Evolutionary conservation across 1,284 basidiomycete species (phyloP).

Genomic region (Cryptococcus sp.): DNA sequence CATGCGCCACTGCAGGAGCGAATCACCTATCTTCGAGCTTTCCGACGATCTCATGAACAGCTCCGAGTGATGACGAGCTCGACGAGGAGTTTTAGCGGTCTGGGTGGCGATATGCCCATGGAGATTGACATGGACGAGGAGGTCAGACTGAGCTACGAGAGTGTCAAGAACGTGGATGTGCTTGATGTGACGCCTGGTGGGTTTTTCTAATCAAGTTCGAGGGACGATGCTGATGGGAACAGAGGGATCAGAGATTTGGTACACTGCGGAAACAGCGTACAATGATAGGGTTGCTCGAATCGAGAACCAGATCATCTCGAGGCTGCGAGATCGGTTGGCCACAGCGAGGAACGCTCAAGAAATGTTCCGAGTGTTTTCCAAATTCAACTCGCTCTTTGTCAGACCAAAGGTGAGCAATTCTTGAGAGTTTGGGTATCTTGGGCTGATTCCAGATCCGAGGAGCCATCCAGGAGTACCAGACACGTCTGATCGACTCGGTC

Average conservation of each 20-base stretch:
- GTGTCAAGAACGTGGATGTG: constrained; percentile 91
- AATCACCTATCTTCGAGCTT: constrained; percentile 78
- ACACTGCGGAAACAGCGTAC: constrained; percentile 92
- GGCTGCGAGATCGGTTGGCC: constrained; percentile 84
- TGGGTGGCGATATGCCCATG: constrained; percentile 60
- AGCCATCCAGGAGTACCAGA: constrained; percentile 98
- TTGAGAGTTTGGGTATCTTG: background rate
- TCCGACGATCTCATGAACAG: constrained; percentile 97
- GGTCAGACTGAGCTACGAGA: constrained; percentile 89
- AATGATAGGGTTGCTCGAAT: constrained; percentile 95
- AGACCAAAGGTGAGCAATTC: constrained; percentile 74
- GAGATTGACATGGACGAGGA: constrained; percentile 91
- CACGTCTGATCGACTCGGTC: constrained; percentile 92
- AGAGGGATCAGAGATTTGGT: constrained; percentile 99
- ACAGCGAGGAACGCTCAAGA: constrained; percentile 95
- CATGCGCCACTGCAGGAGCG: constrained; percentile 89
- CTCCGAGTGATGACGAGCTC: constrained; percentile 95
- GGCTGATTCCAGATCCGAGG: constrained; percentile 67
- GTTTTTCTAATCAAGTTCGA: constrained; percentile 31
- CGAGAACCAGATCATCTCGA: constrained; percentile 96
- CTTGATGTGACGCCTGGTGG: constrained; percentile 82
- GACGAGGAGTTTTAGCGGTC: constrained; percentile 75
- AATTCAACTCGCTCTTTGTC: constrained; percentile 96
- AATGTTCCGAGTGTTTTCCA: constrained; percentile 98
- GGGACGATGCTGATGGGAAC: constrained; percentile 7